Evolutionary conservation across 345 rosid species (phyloP).

Genomic region (Pugionium dolabratum): DNA sequence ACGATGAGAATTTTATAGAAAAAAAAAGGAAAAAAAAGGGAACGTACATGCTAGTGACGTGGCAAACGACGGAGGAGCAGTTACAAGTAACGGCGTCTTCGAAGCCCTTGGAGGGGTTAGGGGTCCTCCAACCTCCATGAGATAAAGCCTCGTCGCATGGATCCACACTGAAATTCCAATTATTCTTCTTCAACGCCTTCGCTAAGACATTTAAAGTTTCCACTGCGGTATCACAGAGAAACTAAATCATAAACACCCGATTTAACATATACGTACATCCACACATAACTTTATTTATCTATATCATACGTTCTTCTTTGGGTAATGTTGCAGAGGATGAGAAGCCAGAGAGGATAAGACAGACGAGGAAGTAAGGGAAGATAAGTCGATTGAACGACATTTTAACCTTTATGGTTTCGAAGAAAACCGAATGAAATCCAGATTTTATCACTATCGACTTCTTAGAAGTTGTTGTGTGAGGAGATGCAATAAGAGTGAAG

Average conservation of each 20-base stretch:
- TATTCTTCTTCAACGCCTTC: slow-evolving; percentile 45
- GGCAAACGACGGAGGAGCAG: slow-evolving; percentile 50
- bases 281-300: background rate
- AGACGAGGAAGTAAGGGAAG: slow-evolving; percentile 25
- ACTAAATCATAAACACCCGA: background rate
- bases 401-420: slow-evolving; percentile 10
- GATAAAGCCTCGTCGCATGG: slow-evolving; percentile 46
- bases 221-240: slow-evolving; percentile 39
- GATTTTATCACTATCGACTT: too few species aligned
- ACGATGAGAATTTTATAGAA: too few species aligned
- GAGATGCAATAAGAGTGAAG: too few species aligned
- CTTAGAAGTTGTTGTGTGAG: too few species aligned
- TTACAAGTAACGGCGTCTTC: slow-evolving; percentile 47
- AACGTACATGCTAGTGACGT: slow-evolving; percentile 40
- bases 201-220: slow-evolving; percentile 47
- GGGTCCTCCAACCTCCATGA: slow-evolving; percentile 42
- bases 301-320: slow-evolving; percentile 41
- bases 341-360: slow-evolving; percentile 25
- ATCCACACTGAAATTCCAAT: slow-evolving; percentile 59
- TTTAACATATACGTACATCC: background rate
- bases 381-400: slow-evolving; percentile 29
- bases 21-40: background rate
- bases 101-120: slow-evolving; percentile 2
- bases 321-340: slow-evolving; percentile 37
- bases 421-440: background rate